A percentile compares a stretch with the other conserved stretches of the same genome.
Evolutionary conservation across 2,329 filamentous ascomycete species (phyloP).

Genomic region (Pestalotiopsis fici): DNA sequence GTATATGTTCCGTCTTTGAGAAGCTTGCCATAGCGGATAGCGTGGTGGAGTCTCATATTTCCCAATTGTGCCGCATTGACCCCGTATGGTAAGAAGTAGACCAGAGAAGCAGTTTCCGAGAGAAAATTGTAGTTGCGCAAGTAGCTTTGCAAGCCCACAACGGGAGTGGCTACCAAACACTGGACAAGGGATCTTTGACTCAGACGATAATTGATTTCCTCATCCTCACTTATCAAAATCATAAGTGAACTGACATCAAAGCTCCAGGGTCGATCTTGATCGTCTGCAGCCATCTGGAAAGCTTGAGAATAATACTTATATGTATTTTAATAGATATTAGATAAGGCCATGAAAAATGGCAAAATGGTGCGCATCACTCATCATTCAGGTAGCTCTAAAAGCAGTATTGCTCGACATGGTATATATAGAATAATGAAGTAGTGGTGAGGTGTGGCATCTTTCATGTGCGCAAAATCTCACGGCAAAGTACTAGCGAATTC

Average conservation of each 20-base stretch:
- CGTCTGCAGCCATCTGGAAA: too few relatives aligned
- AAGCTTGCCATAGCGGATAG: not conserved
- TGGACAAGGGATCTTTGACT: not conserved
- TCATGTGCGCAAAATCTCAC: too few relatives aligned
- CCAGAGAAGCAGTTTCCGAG: not conserved
- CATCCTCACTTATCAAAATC: not conserved
- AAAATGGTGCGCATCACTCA: too few relatives aligned
- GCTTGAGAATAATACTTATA: too few relatives aligned
- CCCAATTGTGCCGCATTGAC: not conserved
- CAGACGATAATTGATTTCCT: conserved; percentile 1
- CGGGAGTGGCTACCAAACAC: not conserved
- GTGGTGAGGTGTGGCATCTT: too few relatives aligned
- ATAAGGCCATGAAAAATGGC: too few relatives aligned
- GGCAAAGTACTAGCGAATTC: too few relatives aligned
- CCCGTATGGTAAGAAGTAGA: not conserved
- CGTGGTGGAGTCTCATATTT: not conserved
- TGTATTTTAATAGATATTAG: too few relatives aligned
- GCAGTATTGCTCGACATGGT: too few relatives aligned
- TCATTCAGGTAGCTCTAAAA: too few relatives aligned
- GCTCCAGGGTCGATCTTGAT: not conserved
- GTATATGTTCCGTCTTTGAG: not conserved
- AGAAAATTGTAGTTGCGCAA: not conserved
- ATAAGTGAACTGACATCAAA: conserved; percentile 3
- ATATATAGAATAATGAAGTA: too few relatives aligned
- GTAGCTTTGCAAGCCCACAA: not conserved